A percentile compares a stretch with the other conserved stretches of the same genome.
Evolutionary conservation across 345 rosid genomes (phyloP).

Genomic region (Brassica juncea): DNA sequence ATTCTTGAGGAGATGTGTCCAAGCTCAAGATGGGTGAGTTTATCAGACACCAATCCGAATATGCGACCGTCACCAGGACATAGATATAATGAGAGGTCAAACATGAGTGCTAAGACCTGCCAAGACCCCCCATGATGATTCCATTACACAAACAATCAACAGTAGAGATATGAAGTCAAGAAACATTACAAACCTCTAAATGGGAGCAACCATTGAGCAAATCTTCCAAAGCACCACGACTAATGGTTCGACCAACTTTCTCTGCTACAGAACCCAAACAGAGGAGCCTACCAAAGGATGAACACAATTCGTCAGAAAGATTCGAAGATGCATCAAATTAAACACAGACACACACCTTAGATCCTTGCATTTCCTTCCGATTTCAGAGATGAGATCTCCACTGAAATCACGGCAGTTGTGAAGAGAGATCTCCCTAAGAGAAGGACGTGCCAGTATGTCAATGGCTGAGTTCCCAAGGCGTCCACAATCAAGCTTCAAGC

Average conservation of each 20-base stretch:
- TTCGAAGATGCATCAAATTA: not conserved
- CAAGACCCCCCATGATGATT: not conserved
- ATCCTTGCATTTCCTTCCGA: slow-evolving; percentile 68
- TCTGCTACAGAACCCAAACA: slow-evolving; percentile 88
- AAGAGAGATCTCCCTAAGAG: slow-evolving; percentile 60
- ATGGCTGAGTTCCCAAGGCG: slow-evolving; percentile 68
- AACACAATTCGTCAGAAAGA: slow-evolving; percentile 2
- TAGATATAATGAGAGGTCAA: slow-evolving; percentile 71
- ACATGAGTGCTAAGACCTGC: slow-evolving; percentile 72
- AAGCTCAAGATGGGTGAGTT: slow-evolving; percentile 79
- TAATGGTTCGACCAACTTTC: slow-evolving; percentile 70
- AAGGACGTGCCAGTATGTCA: slow-evolving; percentile 55
- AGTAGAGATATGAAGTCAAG: not conserved
- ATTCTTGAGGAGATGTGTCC: slow-evolving; percentile 75
- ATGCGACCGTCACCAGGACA: slow-evolving; percentile 63
- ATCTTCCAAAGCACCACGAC: slow-evolving; percentile 71
- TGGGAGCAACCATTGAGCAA: slow-evolving; percentile 72
- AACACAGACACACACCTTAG: slow-evolving; percentile 50
- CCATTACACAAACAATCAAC: not conserved
- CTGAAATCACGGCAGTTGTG: slow-evolving; percentile 73
- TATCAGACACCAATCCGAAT: slow-evolving; percentile 75
- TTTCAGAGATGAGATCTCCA: slow-evolving; percentile 76
- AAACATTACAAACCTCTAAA: slow-evolving; percentile 70
- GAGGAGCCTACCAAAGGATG: slow-evolving; percentile 44
- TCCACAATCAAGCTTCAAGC: slow-evolving; percentile 79